phyloP scores from a whole-genome alignment of 1,139 yeast genomes.

The Candida glucosophila region DNA sequence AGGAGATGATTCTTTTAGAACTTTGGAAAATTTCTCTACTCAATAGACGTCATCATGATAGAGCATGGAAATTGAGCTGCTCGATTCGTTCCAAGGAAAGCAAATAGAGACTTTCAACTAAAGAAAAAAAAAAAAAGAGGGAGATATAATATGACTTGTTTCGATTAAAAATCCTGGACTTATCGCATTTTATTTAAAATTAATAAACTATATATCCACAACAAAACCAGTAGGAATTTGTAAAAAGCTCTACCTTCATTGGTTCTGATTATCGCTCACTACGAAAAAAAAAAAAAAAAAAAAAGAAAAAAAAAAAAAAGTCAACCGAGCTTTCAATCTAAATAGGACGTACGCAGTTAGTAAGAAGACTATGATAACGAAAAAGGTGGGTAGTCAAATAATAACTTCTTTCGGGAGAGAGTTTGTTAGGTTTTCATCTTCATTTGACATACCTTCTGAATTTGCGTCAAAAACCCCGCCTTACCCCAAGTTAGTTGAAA shows the following conservation, averaged over 20 bases:
- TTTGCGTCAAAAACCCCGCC: conserved; percentile 76
- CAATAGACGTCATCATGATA: conserved; percentile 51
- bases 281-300: no score
- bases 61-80: conserved; percentile 68
- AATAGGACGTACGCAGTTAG: conserved; percentile 1
- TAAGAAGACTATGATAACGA: background rate
- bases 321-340: background rate
- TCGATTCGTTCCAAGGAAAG: conserved; percentile 36
- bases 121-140: no score
- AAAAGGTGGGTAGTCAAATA: conserved; percentile 2
- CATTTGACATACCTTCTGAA: conserved; percentile 44
- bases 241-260: no score
- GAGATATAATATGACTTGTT: no score
- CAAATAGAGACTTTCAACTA: conserved; percentile 27
- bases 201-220: no score
- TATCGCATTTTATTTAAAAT: no score
- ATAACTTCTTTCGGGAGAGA: no score
- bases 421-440: no score
- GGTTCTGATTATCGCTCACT: no score
- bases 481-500: conserved; percentile 62
- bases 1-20: conserved; percentile 59
- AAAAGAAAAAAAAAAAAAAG: no score
- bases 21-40: conserved; percentile 62
- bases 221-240: no score
- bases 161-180: no score